These are phyloP conservation scores for Irpex sp. DNA, from an alignment of 1,284 basidiomycete species.

Conservation along the genomic window DNA sequence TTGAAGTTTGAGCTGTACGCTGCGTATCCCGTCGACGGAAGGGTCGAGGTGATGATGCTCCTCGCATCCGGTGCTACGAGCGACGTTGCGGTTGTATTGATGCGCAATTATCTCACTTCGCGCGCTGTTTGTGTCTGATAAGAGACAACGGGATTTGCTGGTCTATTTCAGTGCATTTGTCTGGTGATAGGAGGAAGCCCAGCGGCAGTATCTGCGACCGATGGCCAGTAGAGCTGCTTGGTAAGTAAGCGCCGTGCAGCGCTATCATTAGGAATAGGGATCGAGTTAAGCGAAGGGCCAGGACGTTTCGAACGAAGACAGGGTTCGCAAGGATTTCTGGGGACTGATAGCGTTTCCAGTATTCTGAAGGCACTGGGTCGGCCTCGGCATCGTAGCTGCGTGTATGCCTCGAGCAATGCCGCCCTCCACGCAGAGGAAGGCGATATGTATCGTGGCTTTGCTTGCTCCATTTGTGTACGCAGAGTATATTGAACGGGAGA, in stretches of 20 bases:
- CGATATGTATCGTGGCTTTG: background rate
- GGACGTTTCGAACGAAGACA: background rate
- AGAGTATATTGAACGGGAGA: background rate
- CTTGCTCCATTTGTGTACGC: background rate
- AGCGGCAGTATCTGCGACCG: no score
- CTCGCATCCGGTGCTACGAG: background rate
- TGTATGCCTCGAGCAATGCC: background rate
- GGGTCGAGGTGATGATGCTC: background rate
- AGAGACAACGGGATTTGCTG: no score
- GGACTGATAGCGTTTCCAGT: background rate
- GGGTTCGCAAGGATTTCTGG: background rate
- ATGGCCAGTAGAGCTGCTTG: no score
- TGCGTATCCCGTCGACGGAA: background rate
- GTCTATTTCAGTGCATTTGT: no score
- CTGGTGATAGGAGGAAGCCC: no score
- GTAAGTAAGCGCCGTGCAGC: background rate
- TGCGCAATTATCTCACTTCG: background rate
- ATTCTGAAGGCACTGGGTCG: background rate
- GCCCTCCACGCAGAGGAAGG: background rate
- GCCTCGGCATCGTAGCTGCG: background rate
- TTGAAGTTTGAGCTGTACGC: background rate
- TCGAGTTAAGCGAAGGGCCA: background rate
- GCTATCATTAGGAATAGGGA: background rate
- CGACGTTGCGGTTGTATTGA: background rate
- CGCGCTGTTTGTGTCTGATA: no score